A percentile compares a stretch with the other conserved stretches of the same genome.
Evolutionary conservation across 495 filamentous ascomycete genomes (phyloP).

Genomic region (Podospora pseudopauciseta): DNA sequence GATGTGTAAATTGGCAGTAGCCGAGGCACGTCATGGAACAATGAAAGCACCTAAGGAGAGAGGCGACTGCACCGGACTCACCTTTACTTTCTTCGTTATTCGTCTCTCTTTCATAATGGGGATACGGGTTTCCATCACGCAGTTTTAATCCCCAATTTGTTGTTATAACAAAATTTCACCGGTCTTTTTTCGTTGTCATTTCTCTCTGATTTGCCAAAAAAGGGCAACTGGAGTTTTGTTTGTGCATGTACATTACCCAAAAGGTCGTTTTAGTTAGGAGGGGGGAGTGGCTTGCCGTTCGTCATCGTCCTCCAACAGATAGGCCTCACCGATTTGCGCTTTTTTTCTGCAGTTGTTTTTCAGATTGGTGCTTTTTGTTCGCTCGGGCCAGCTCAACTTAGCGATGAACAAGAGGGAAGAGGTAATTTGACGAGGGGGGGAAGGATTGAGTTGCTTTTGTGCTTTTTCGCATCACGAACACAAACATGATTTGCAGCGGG

Average conservation of each 20-base stretch:
- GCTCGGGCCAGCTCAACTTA: not conserved
- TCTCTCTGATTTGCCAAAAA: not conserved
- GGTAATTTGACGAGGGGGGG: not conserved
- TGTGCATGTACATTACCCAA: not conserved
- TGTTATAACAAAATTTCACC: not conserved
- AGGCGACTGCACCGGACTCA: not conserved
- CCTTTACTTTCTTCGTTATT: not conserved
- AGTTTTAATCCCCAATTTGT: not conserved
- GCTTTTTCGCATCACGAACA: not conserved
- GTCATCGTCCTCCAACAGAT: not conserved
- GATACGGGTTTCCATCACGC: not conserved
- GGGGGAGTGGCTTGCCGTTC: too few relatives aligned
- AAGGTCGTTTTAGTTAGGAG: not conserved
- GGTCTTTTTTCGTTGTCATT: not conserved
- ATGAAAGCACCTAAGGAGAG: not conserved
- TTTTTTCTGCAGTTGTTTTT: not conserved
- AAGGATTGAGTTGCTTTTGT: not conserved
- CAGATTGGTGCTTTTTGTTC: too few relatives aligned
- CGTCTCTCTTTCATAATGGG: not conserved
- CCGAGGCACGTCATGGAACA: not conserved
- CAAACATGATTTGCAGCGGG: not conserved
- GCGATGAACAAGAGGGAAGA: too few relatives aligned
- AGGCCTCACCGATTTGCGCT: not conserved
- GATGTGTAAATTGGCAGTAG: constrained; percentile 37
- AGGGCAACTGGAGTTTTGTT: not conserved